Evolutionary conservation across 2,329 filamentous ascomycete species (phyloP).

Genomic region (Raffaelea ambrosiae): DNA sequence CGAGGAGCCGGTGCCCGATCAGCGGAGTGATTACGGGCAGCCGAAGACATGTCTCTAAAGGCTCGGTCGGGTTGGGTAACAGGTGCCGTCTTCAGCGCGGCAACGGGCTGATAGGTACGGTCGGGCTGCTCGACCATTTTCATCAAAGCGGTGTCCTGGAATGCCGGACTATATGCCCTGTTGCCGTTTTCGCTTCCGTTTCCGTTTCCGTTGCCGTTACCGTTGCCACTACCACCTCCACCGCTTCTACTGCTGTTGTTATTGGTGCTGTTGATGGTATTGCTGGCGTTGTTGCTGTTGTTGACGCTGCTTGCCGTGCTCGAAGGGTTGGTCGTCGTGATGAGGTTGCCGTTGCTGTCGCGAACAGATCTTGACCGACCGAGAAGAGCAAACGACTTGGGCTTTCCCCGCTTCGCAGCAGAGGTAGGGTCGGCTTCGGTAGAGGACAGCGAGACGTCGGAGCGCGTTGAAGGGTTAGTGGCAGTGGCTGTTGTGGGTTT

Average conservation of each 20-base stretch:
- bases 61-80: constrained; percentile 55
- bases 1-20: constrained; percentile 47
- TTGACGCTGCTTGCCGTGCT: background rate
- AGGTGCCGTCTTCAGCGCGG: constrained; percentile 53
- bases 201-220: background rate
- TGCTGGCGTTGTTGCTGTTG: background rate
- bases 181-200: constrained; percentile 7
- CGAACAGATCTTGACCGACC: constrained; percentile 43
- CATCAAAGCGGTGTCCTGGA: constrained; percentile 12
- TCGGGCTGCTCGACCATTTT: constrained; percentile 24
- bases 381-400: constrained; percentile 46
- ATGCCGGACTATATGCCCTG: constrained; percentile 10
- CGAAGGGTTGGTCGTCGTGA: constrained; percentile 8
- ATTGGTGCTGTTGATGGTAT: background rate
- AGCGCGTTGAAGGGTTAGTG: constrained; percentile 36
- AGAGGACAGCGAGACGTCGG: constrained; percentile 44
- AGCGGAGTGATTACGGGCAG: constrained; percentile 61
- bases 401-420: constrained; percentile 31
- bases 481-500: constrained; percentile 15
- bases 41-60: constrained; percentile 55
- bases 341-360: constrained; percentile 32
- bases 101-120: constrained; percentile 20
- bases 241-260: too few relatives aligned
- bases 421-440: constrained; percentile 14
- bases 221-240: too few relatives aligned